A percentile compares a stretch with the other conserved stretches of the same genome.
These are phyloP conservation scores for Cotoneaster glaucophyllus DNA, from an alignment of 306 rosid species.

Conservation along the genomic window DNA sequence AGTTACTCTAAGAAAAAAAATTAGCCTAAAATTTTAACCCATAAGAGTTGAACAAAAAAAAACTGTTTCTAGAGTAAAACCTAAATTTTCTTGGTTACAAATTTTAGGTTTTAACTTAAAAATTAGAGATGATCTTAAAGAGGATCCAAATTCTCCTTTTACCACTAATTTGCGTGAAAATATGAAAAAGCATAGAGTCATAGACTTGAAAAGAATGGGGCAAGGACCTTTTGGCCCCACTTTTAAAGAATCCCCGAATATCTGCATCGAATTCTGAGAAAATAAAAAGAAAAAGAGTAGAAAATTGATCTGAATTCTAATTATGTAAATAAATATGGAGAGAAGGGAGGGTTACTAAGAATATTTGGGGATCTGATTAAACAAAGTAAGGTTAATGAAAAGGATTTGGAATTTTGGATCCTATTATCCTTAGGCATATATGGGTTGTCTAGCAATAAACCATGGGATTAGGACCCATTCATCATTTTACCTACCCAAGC, in stretches of 20 bases:
- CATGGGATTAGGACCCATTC: neutral
- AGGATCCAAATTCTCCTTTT: too few relatives aligned
- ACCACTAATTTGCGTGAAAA: neutral
- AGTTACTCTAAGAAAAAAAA: too few relatives aligned
- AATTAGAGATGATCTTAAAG: too few relatives aligned
- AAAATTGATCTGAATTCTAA: neutral
- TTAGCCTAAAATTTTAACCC: too few relatives aligned
- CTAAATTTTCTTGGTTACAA: too few relatives aligned
- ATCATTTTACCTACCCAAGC: too few relatives aligned
- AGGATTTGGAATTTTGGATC: neutral
- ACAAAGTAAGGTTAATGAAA: neutral
- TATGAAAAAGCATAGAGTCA: neutral
- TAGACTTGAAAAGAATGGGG: neutral
- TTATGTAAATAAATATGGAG: neutral
- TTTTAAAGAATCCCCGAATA: neutral
- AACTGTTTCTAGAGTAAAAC: too few relatives aligned
- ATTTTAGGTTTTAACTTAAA: too few relatives aligned
- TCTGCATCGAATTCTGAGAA: neutral
- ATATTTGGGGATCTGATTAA: conserved; percentile 35
- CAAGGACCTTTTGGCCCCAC: neutral
- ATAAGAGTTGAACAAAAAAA: too few relatives aligned
- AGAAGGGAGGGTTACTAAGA: conserved; percentile 8
- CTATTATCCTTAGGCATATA: neutral
- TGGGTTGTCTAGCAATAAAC: neutral
- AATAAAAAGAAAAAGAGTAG: neutral